Conservation (phyloP, 768 basidiomycete genomes). For the Boletus rubropictus region DNA sequence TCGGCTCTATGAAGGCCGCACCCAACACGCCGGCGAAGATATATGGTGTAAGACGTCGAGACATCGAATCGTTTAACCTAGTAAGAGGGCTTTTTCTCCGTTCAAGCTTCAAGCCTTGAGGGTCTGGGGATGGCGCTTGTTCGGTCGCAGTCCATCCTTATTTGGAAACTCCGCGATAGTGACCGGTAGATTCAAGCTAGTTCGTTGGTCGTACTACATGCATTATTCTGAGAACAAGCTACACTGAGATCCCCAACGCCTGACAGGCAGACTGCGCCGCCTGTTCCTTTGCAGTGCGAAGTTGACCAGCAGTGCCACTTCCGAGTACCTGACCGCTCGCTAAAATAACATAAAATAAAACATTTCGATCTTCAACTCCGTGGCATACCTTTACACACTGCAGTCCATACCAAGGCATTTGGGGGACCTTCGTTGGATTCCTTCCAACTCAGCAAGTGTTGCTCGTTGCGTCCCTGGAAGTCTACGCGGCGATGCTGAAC, state of each 20-base stretch:
- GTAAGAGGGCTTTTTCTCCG: background rate
- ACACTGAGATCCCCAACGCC: conserved; percentile 22
- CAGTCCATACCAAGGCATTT: conserved; percentile 43
- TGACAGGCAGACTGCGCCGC: conserved; percentile 43
- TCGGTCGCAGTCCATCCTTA: conserved; percentile 11
- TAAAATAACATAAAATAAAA: conserved; percentile 21
- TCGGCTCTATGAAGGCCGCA: conserved; percentile 20
- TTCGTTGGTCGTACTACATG: background rate
- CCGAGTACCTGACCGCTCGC: conserved; percentile 47
- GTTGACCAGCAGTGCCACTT: conserved; percentile 38
- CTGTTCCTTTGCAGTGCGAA: conserved; percentile 42
- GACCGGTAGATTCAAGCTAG: background rate
- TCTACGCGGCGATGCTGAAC: conserved; percentile 24
- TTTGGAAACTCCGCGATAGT: conserved; percentile 28
- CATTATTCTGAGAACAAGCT: conserved; percentile 4
- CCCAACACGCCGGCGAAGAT: conserved; percentile 55
- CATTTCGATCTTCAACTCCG: background rate
- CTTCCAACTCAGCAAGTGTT: conserved; percentile 36
- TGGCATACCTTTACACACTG: conserved; percentile 51
- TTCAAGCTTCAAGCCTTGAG: background rate
- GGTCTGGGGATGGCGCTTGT: too few species aligned
- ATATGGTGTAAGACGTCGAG: conserved; percentile 44
- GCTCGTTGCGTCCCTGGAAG: conserved; percentile 30
- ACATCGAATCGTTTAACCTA: conserved; percentile 10
- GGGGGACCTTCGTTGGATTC: conserved; percentile 38